Evolutionary conservation across 2,329 filamentous ascomycete genomes (phyloP), one percentile per base, ranked within the genome.

Genomic region (Zalaria obscura): DNA sequence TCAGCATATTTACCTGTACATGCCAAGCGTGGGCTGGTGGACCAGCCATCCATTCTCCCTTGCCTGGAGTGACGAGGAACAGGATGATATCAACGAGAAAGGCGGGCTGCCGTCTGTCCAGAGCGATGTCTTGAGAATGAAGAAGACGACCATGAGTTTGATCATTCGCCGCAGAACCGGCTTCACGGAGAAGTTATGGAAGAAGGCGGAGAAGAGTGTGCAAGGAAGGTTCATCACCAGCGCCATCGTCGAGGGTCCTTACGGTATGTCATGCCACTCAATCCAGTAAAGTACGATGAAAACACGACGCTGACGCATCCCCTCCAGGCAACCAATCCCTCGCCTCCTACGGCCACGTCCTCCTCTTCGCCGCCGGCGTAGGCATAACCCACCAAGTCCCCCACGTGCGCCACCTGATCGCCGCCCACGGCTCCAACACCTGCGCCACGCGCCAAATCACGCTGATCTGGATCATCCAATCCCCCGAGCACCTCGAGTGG

Each of bases 311-410:
- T n/a, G n/a, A n/a, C n/a, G n/a, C n/a, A n/a, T n/a, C n/a, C n/a
- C n/a, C n/a, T n/a, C n/a, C 7, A 32, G 29, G 29, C n/a, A 32
- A 32, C 29, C 29, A 32, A 32, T 78, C 78, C 46, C 78, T 96
- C 48, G 80, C 87, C 61, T 95, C 88, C 5, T 96, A 95, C 61
- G 89, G 91, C 33, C 91, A 93, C 35, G 78, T 80, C 36, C 75
- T 98, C 48, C 79, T 98, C 43, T 87, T 95, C 56, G 88, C 89
- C 8, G 88, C 87, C 43, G 85, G 89, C 43, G 87, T 91, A 4
- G 91, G 91, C 47, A 96, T 98, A 63, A 94, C 89, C 1, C 89
- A 96, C 60, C 87, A 93, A 58, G 76, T 96, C 27, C 84, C 87
- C 29, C 93, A 93, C 59, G 73, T 95, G 5, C 80, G 78, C 42